Conservation (phyloP, 192 early-diverging fungal genomes). For the Phycomyces nitens region DNA sequence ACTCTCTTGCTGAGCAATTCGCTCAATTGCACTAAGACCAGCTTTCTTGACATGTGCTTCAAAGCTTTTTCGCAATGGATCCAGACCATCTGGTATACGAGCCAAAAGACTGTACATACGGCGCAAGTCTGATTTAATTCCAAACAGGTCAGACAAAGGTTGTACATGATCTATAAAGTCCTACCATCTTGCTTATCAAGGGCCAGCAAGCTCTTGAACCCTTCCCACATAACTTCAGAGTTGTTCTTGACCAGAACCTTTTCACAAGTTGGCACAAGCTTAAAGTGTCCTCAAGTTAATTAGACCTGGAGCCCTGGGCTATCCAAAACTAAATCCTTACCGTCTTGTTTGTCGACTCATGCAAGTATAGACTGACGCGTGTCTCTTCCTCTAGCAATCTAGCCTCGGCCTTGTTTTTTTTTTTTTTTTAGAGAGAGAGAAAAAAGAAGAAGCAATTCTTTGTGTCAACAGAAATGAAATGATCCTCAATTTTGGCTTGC, state of each 20-base stretch:
- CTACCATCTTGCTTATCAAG: constrained; percentile 74
- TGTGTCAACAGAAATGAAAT: background rate
- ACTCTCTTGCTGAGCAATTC: constrained; percentile 57
- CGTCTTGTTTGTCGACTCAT: constrained; percentile 72
- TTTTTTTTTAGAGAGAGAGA: background rate
- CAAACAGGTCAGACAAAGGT: too few relatives aligned
- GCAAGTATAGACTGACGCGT: constrained; percentile 84
- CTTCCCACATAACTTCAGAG: constrained; percentile 76
- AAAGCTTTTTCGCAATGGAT: constrained; percentile 55
- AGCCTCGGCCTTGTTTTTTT: constrained; percentile 56
- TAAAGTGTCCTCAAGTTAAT: background rate
- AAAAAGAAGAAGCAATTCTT: background rate
- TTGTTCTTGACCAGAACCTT: constrained; percentile 84
- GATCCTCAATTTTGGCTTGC: background rate
- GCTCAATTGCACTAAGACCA: constrained; percentile 76
- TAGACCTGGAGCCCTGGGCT: too few relatives aligned
- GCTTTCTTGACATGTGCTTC: constrained; percentile 69
- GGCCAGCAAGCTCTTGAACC: constrained; percentile 88
- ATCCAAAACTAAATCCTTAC: constrained; percentile 27
- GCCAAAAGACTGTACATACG: constrained; percentile 54
- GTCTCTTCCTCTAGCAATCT: constrained; percentile 80
- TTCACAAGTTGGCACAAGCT: constrained; percentile 80
- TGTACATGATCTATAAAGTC: too few relatives aligned
- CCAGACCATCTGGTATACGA: constrained; percentile 62
- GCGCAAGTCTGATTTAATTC: background rate